Evolutionary conservation across 2,329 filamentous ascomycete genomes (phyloP), one percentile per base, ranked within the genome.

Genomic region (Davidsoniella neocaledoniae): DNA sequence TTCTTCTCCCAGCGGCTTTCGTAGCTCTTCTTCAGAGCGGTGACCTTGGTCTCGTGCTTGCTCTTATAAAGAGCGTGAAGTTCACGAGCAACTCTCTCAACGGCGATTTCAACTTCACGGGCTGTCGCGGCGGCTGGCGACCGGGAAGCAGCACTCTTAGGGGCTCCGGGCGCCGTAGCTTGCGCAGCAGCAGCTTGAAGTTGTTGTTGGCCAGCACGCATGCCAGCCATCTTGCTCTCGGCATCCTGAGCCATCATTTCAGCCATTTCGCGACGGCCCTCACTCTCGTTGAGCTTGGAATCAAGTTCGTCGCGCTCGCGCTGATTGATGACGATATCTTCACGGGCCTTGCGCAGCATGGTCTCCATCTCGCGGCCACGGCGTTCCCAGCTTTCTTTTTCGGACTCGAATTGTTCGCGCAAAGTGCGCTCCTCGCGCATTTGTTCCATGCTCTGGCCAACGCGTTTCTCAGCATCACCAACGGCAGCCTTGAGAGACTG

Each of bases 11-110:
- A 91, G 49, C 90, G 80, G 43, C 76, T 76, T 63, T 95, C 86
- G 66, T 96, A 83, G 54, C 76, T 81, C 66, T 81, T 81, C 67
- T 82, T 96, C 56, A 98, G 72, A 3, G 88, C 90, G 1, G 85
- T 77, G 42, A 96, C 90, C 69, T 98, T 98, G 55, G 81, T 86
- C 68, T 96, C 90, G 63, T 98, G 91, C 68, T 98, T 98, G 61
- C 83, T 80, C 68, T 95, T 96, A 74, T 98, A 98, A 9, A 94
- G 73, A 0, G 81, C 74, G 62, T 98, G 91, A 39, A 98, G 73
- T 61, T 98, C 91, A 26, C 86, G 77, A n/a, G 90, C 88, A 39
- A 96, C 87, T 56, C 88, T 86, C 64, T 94, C 86, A 19, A 90
- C 83, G 1, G 83, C 83, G 42, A 84, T 72, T 60, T 95, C 88